Conservation (phyloP, 2,329 filamentous ascomycete genomes). For the Rhinocladiella similis region DNA sequence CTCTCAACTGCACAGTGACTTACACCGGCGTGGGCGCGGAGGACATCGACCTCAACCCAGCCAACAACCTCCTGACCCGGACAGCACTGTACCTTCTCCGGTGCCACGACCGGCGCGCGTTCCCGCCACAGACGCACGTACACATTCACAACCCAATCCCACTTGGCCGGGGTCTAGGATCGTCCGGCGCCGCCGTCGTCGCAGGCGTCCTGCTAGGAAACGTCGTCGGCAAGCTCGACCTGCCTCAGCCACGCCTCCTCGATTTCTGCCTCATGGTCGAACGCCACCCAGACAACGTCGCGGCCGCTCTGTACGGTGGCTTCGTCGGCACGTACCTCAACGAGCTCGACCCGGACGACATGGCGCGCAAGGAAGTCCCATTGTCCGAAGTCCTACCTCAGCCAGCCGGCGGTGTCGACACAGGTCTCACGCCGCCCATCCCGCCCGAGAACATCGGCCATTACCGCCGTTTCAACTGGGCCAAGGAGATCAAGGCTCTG, state of each 20-base stretch:
- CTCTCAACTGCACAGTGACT: constrained; percentile 77
- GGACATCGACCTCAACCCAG: constrained; percentile 79
- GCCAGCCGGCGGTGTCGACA: constrained; percentile 87
- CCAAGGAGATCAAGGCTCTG: constrained; percentile 91
- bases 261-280: constrained; percentile 95
- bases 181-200: constrained; percentile 91
- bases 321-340: constrained; percentile 97
- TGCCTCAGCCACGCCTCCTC: constrained; percentile 69
- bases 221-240: constrained; percentile 75
- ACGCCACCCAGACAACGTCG: constrained; percentile 90
- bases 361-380: constrained; percentile 88
- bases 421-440: constrained; percentile 78
- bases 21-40: constrained; percentile 78
- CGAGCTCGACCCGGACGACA: constrained; percentile 84
- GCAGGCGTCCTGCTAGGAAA: constrained; percentile 92
- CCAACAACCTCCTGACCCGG: constrained; percentile 88
- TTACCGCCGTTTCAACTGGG: constrained; percentile 94
- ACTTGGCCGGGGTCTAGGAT: constrained; percentile 87
- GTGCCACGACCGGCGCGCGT: constrained; percentile 82
- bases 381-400: constrained; percentile 89
- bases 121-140: constrained; percentile 83
- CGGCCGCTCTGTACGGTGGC: constrained; percentile 89
- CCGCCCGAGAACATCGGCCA: constrained; percentile 93
- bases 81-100: constrained; percentile 92
- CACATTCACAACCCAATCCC: constrained; percentile 97